Evolutionary conservation across 768 basidiomycete genomes (phyloP).

Genomic region (Amanita fuliginea): DNA sequence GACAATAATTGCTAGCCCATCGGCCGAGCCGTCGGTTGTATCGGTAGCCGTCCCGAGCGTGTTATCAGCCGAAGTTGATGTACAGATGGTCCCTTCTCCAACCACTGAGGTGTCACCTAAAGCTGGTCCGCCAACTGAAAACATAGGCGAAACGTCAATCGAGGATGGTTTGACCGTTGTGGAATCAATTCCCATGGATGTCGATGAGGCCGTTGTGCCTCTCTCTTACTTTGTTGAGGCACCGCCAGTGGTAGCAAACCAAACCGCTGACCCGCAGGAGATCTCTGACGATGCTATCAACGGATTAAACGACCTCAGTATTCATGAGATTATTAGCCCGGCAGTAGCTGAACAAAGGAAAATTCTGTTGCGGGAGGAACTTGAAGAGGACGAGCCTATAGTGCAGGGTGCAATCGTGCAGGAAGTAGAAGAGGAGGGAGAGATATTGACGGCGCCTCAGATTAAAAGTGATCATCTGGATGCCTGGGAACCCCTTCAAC

Average conservation of each 20-base stretch:
- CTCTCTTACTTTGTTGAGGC: background rate
- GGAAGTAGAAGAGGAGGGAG: background rate
- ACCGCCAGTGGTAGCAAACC: background rate
- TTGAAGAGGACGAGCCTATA: background rate
- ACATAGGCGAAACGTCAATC: background rate
- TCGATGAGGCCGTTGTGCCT: background rate
- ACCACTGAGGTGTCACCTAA: background rate
- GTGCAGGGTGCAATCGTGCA: background rate
- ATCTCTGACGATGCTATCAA: background rate
- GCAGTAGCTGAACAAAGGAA: background rate
- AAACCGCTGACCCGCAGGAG: background rate
- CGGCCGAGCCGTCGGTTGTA: background rate
- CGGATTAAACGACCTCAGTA: background rate
- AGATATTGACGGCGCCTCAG: background rate
- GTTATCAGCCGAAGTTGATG: background rate
- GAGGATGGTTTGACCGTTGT: background rate
- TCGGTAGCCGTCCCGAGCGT: background rate
- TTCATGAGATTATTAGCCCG: background rate
- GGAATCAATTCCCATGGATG: background rate
- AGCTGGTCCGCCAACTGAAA: background rate
- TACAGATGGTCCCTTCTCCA: background rate
- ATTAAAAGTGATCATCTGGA: background rate
- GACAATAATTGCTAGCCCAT: background rate
- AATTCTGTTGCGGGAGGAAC: background rate
- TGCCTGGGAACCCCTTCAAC: background rate